A percentile compares a stretch with the other conserved stretches of the same genome.
Evolutionary conservation across 73 alveolate genomes (phyloP).

Genomic region (Urostyla sp.): DNA sequence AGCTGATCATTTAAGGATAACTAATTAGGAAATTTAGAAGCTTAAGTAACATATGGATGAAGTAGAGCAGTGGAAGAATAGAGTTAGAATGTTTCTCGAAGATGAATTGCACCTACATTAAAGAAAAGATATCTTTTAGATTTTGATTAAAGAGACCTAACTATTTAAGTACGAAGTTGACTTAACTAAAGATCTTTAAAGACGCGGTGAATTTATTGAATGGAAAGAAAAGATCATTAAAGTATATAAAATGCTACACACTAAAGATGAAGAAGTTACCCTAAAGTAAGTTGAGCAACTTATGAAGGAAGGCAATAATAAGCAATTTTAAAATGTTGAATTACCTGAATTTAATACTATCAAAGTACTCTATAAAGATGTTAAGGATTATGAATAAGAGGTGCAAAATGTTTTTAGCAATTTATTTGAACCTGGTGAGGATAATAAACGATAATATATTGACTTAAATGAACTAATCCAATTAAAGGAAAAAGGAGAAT

Average conservation of each 20-base stretch:
- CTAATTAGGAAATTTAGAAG: conserved; percentile 41
- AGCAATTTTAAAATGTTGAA: conserved; percentile 28
- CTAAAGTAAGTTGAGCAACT: neutral
- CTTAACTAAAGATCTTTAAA: conserved; percentile 21
- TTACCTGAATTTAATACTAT: too few relatives aligned
- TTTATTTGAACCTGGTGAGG: too few relatives aligned
- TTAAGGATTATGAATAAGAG: too few relatives aligned
- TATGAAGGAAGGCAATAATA: conserved; percentile 50
- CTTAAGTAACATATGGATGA: conserved; percentile 47
- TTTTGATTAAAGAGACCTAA: conserved; percentile 42
- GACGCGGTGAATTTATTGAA: conserved; percentile 27
- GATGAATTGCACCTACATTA: conserved; percentile 31
- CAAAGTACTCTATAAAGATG: too few relatives aligned
- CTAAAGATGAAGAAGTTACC: conserved; percentile 1
- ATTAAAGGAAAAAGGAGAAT: conserved; percentile 13
- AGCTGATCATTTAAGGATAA: conserved; percentile 42
- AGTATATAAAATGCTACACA: neutral
- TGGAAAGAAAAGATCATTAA: conserved; percentile 53
- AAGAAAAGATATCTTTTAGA: conserved; percentile 21
- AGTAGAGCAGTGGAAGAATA: conserved; percentile 50
- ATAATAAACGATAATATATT: neutral
- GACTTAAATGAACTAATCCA: neutral
- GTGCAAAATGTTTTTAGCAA: too few relatives aligned
- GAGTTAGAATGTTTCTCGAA: conserved; percentile 55
- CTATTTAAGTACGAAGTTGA: conserved; percentile 54